Evolutionary conservation across 805 yeast species (phyloP), one percentile per base, ranked within the genome.

Genomic region (Schwanniomyces sp.): DNA sequence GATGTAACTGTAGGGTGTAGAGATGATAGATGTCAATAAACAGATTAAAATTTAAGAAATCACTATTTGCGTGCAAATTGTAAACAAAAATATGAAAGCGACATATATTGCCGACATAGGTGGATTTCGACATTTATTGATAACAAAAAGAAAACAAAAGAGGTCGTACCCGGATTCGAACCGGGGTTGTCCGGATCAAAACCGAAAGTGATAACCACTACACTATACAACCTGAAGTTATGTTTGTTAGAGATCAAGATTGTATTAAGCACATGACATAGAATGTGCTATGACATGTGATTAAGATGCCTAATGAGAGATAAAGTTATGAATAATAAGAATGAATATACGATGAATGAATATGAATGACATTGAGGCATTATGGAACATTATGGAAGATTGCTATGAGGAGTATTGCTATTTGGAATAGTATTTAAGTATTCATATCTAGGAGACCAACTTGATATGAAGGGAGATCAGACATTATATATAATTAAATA

Each of bases 131-230:
- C 21, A 16, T 39, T 39, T 26, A 14, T 28, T 26, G 32, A 39
- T 16, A 24, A 18, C 24, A 34, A 18, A 29, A 37, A 32, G 37
- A 47, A 48, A 53, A 61, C 57, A 54, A 46, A 28, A 3, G 4
- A 82, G 87, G 86, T 81, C 86, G 80, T 79, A 79, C 87, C 87
- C 87, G 87, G 87, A 81, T 81, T 82, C 87, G 88, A 82, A 82
- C 87, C 81, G 86, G 86, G 86, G 87, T 82, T 80, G 82, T 74
- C 68, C 80, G 87, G 87, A 82, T 82, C 87, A 82, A 79, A 82
- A 82, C 86, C 86, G 80, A 81, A 76, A 75, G 87, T 82, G 86
- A 82, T 82, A 80, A 82, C 86, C 86, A 80, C 86, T 82, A 82
- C 86, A 82, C 86, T 81, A 82, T 79, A 80, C 72, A 67, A 69